These are phyloP conservation scores for Phytophthora pisi DNA, from an alignment of 352 stramenopile species.

Conservation along the genomic window DNA sequence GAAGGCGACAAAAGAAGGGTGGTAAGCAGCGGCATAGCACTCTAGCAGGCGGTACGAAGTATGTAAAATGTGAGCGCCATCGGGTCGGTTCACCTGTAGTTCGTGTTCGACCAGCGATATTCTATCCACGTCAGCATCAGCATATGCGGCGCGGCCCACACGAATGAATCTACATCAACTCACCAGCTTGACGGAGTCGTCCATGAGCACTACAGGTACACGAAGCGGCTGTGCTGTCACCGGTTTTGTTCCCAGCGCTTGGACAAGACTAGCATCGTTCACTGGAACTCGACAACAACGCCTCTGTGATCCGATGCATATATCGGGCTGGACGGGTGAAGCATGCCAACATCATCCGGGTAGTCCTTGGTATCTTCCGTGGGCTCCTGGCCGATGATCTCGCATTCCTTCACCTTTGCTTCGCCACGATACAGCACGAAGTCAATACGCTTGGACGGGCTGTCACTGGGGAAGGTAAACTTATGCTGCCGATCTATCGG, in stretches of 20 bases:
- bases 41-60: constrained; percentile 2
- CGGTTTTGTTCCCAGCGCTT: neutral
- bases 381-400: constrained; percentile 79
- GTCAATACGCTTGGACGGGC: constrained; percentile 88
- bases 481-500: constrained; percentile 46
- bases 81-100: neutral
- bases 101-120: constrained; percentile 3
- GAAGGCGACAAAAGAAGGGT: constrained; percentile 67
- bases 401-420: constrained; percentile 63
- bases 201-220: no score
- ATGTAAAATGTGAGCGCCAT: constrained; percentile 1
- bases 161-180: neutral
- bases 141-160: neutral
- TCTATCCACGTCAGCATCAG: neutral
- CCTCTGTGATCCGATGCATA: constrained; percentile 89
- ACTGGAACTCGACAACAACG: constrained; percentile 73
- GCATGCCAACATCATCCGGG: constrained; percentile 76
- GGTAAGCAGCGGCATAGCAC: constrained; percentile 38
- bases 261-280: constrained; percentile 8
- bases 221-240: neutral
- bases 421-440: constrained; percentile 80
- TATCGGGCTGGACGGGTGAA: constrained; percentile 72
- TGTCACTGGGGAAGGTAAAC: constrained; percentile 89
- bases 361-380: constrained; percentile 66
- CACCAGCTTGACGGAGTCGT: neutral